phyloP scores from a whole-genome alignment of 768 basidiomycete species.

The Kwoniella sp. region DNA sequence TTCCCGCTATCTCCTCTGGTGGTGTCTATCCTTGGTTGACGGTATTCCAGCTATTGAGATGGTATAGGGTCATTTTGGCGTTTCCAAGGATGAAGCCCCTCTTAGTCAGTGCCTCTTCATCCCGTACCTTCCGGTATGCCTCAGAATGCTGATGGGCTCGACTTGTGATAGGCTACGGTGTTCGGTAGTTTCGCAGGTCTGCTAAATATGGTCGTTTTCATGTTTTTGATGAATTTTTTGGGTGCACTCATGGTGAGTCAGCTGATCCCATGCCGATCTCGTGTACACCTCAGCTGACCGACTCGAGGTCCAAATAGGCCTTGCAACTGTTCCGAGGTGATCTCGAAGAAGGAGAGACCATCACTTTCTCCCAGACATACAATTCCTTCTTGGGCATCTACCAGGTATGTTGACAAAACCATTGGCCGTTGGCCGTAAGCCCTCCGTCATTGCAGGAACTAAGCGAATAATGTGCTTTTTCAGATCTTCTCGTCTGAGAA shows the following conservation, averaged over 20 bases:
- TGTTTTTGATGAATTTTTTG: slow-evolving; percentile 82
- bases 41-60: slow-evolving; percentile 78
- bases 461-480: background rate
- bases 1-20: slow-evolving; percentile 71
- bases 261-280: background rate
- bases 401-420: background rate
- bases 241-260: slow-evolving; percentile 71
- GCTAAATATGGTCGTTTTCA: slow-evolving; percentile 86
- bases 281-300: background rate
- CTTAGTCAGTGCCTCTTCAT: slow-evolving; percentile 63
- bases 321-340: slow-evolving; percentile 87
- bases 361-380: slow-evolving; percentile 81
- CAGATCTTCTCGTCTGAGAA: slow-evolving; percentile 91
- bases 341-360: slow-evolving; percentile 59
- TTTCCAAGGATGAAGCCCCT: slow-evolving; percentile 88
- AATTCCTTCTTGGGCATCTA: slow-evolving; percentile 85
- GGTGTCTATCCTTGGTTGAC: slow-evolving; percentile 83
- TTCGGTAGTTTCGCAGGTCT: slow-evolving; percentile 91
- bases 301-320: slow-evolving; percentile 54
- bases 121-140: background rate
- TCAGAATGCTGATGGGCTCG: background rate
- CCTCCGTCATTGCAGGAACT: slow-evolving; percentile 43
- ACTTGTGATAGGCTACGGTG: slow-evolving; percentile 65
- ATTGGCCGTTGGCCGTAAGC: too few species aligned
- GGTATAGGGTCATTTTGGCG: slow-evolving; percentile 87